Percentiles rank a stretch among this genome's conserved stretches.
Conservation (phyloP, 257 asterid genomes). For the Vinca minor region DNA sequence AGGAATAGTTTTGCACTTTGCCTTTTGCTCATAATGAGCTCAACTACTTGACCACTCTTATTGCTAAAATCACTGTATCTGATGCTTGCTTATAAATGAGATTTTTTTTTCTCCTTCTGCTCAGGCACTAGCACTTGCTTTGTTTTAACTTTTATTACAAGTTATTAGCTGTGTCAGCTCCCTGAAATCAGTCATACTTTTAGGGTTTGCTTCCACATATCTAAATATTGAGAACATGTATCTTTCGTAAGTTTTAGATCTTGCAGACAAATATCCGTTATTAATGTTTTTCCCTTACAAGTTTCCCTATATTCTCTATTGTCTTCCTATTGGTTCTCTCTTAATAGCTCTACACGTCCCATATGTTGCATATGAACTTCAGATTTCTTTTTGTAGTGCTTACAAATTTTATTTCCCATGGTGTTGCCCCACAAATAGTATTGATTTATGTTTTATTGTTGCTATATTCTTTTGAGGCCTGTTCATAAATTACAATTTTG, state of each 20-base stretch:
- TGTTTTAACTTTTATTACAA: not conserved
- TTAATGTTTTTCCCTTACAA: not conserved
- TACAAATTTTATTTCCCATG: not conserved
- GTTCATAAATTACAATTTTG: not conserved
- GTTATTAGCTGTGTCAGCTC: not conserved
- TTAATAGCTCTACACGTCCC: not conserved
- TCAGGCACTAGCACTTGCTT: not conserved
- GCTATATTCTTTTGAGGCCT: not conserved
- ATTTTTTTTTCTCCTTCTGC: not conserved
- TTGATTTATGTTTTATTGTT: not conserved
- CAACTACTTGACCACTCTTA: not conserved
- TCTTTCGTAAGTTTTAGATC: not conserved
- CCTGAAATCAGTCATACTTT: not conserved
- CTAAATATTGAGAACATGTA: not conserved
- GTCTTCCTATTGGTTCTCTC: not conserved
- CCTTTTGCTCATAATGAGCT: not conserved
- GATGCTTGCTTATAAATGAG: not conserved
- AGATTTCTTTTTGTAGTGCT: not conserved
- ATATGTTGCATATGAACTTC: not conserved
- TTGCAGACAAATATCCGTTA: not conserved
- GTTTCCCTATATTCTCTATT: slow-evolving; percentile 3
- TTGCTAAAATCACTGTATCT: not conserved
- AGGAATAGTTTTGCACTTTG: not conserved
- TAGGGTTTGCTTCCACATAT: not conserved
- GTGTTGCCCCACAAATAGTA: not conserved